A percentile compares a stretch with the other conserved stretches of the same genome.
phyloP scores from a whole-genome alignment of 23 red algal species.

The Gracilaria domingensis region DNA sequence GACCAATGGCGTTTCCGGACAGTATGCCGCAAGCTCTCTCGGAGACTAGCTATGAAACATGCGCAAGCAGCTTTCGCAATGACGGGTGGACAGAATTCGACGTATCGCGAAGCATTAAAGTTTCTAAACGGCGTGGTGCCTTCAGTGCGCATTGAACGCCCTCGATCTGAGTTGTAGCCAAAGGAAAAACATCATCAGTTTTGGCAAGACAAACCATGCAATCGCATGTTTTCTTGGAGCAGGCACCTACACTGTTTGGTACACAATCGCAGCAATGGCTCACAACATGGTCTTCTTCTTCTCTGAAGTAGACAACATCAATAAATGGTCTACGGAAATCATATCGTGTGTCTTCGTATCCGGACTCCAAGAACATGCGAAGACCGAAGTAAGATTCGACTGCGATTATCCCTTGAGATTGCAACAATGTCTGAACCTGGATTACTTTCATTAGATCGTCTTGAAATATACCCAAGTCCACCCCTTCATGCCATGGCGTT shows the following conservation, averaged over 20 bases:
- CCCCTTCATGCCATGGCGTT: conserved; percentile 53
- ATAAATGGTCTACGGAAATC: conserved; percentile 66
- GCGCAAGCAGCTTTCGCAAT: not conserved
- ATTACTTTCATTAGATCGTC: conserved; percentile 53
- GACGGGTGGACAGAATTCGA: not conserved
- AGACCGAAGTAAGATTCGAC: conserved; percentile 75
- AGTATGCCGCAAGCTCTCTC: too few species aligned
- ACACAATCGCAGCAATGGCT: conserved; percentile 75
- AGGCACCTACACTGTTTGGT: conserved; percentile 25
- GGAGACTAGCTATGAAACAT: not conserved
- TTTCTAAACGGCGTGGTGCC: not conserved
- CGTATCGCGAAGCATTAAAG: conserved; percentile 30
- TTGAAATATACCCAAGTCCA: conserved; percentile 61
- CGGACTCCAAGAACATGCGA: conserved; percentile 17
- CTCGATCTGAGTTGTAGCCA: conserved; percentile 27
- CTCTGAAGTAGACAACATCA: conserved; percentile 51
- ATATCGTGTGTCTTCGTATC: conserved; percentile 24
- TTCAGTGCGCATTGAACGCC: conserved; percentile 1
- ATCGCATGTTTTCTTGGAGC: conserved; percentile 67
- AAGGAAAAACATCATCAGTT: conserved; percentile 39
- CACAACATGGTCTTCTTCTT: conserved; percentile 27
- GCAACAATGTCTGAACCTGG: conserved; percentile 28
- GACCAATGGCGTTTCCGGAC: too few species aligned
- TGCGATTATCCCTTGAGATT: conserved; percentile 39
- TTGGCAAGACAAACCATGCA: conserved; percentile 57